These are phyloP conservation scores for Carex arenaria DNA, from an alignment of 202 grass and related monocot species.

Conservation along the genomic window DNA sequence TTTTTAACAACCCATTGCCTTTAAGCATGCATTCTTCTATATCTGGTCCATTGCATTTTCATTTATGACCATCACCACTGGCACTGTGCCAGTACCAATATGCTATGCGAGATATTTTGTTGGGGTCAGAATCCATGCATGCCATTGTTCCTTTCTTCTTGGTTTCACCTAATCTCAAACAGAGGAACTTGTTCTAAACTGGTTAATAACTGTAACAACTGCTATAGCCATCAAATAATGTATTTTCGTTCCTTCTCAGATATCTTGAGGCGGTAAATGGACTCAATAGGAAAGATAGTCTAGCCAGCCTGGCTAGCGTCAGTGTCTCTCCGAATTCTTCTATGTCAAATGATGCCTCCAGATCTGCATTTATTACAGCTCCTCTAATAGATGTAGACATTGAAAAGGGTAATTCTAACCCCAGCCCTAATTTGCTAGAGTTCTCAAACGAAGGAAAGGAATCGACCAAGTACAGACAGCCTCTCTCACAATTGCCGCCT, in stretches of 20 bases:
- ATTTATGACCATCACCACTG: not conserved
- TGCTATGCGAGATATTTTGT: not conserved
- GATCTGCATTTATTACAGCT: conserved; percentile 34
- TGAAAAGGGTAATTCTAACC: conserved; percentile 36
- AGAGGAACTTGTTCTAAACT: not conserved
- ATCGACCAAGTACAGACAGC: conserved; percentile 54
- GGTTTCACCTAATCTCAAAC: not conserved
- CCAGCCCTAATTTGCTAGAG: conserved; percentile 30
- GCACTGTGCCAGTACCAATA: not conserved
- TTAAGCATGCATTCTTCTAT: not conserved
- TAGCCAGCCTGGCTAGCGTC: conserved; percentile 46
- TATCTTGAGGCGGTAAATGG: conserved; percentile 97
- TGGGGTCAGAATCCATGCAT: not conserved
- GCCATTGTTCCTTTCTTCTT: not conserved
- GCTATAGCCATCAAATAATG: conserved; percentile 1
- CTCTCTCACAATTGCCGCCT: conserved; percentile 79
- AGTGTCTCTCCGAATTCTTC: conserved; percentile 53
- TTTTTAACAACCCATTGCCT: not conserved
- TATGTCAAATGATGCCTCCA: conserved; percentile 53
- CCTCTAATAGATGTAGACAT: conserved; percentile 58
- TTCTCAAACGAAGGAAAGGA: conserved; percentile 29
- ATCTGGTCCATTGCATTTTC: not conserved
- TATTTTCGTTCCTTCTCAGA: conserved; percentile 10
- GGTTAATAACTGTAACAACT: not conserved
- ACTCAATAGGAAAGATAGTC: conserved; percentile 80